Base-by-base conservation (phyloP, 2,329 filamentous ascomycete genomes). In the Cadophora luteo-olivacea region DNA sequence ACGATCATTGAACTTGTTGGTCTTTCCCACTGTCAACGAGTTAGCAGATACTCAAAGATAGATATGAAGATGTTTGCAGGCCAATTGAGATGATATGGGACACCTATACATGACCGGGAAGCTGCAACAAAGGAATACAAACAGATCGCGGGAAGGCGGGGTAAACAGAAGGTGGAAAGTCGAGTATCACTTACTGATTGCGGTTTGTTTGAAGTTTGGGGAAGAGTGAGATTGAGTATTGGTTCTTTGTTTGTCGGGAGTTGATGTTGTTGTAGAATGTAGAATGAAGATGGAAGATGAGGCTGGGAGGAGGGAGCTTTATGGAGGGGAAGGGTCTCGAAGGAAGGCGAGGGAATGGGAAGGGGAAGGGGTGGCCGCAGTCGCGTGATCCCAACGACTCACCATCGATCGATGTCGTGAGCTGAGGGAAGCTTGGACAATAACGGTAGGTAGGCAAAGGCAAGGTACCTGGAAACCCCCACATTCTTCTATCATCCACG, bases 1-100 rank as follows among this genome's bases (percentile, higher is more conserved):
- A 83, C 94, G 94, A 82, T 97, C 93, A 84, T 94, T 97, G 85
- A 86, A 88, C 86, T 98, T 99, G 89, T 95, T 93, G 73, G 95
- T 97, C 81, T 96, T 95, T 84, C 96, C 97, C 95, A 99, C 94
- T 97, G 75, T 67, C 63, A 70, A 71, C 68, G 55, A 22, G 58
- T 75, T 68, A 76, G 74, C 61, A 65, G 25, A 61, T 24, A 48
- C 66, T 51, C 36, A 24, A 55, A 55, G 55, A 67, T 36, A 29
- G 22, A 3, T 14, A 54, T 32, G 32, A 41, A 38, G 58, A 25
- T 38, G 32, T 14, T 51, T 32, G 24, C 14, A 36, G 51, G 45
- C 19, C 25, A 41, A 70, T 73, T 72, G 69, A 51, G 51, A 25
- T 63, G 60, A 32, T 67, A 52, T 65, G 57, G 58, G 36, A 65